Conservation (phyloP, 139 green algal genomes). For the Chlorella vulgaris region DNA sequence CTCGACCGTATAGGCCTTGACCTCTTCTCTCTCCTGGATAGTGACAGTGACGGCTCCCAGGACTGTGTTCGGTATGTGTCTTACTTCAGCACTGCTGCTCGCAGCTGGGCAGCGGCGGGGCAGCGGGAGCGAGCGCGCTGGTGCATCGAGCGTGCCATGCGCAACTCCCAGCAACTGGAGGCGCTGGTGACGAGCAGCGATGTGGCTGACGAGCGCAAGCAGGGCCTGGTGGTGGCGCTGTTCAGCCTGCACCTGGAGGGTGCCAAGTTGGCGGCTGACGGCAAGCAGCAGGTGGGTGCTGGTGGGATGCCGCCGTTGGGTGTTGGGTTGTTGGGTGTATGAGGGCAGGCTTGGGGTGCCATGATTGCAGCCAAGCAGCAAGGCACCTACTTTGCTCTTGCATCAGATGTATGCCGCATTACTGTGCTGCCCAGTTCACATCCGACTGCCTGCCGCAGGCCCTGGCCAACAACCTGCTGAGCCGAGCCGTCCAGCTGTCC, state of each 20-base stretch:
- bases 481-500: constrained; percentile 24
- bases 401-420: too few relatives aligned
- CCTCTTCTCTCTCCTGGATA: neutral
- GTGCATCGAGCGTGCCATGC: constrained; percentile 28
- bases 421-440: too few relatives aligned
- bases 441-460: too few relatives aligned
- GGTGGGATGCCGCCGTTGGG: neutral
- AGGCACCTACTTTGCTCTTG: too few relatives aligned
- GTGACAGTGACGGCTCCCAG: neutral
- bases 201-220: neutral
- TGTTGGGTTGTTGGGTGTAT: too few relatives aligned
- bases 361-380: too few relatives aligned
- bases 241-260: constrained; percentile 33
- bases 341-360: too few relatives aligned
- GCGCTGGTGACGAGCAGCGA: neutral
- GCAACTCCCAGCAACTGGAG: constrained; percentile 25
- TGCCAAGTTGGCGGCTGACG: neutral
- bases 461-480: constrained; percentile 36
- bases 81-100: neutral
- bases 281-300: constrained; percentile 20
- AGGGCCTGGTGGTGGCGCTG: constrained; percentile 25
- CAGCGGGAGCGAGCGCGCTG: neutral
- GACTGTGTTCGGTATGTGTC: neutral
- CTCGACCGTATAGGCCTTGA: constrained; percentile 9
- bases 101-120: constrained; percentile 5